Conservation (phyloP, 2,329 filamentous ascomycete species). For the Magnaporthiopsis rhizophila region DNA sequence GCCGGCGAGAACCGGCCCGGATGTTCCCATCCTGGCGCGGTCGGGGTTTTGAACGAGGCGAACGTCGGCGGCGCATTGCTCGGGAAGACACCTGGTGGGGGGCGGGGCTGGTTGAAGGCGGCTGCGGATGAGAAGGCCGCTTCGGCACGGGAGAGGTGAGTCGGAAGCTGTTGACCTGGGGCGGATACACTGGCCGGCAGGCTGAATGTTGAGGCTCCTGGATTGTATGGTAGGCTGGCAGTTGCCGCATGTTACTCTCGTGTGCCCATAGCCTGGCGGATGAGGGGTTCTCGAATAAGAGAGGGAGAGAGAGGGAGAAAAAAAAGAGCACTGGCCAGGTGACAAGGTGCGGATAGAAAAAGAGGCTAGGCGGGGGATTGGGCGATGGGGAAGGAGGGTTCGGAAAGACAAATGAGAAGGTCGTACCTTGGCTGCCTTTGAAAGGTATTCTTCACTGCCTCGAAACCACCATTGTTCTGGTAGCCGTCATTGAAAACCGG, state of each 20-base stretch:
- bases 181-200: conserved; percentile 22
- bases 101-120: conserved; percentile 26
- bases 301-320: neutral
- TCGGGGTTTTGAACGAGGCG: conserved; percentile 5
- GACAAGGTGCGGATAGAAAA: conserved; percentile 3
- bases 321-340: neutral
- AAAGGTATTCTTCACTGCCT: conserved; percentile 20
- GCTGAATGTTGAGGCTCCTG: conserved; percentile 25
- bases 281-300: neutral
- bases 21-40: conserved; percentile 13
- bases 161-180: conserved; percentile 8
- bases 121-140: conserved; percentile 29
- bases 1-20: conserved; percentile 46
- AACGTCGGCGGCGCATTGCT: conserved; percentile 16
- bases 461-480: conserved; percentile 20
- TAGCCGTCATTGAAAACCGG: conserved; percentile 26
- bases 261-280: neutral
- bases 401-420: neutral
- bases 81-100: conserved; percentile 12
- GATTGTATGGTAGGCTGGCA: conserved; percentile 14
- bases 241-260: neutral
- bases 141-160: conserved; percentile 18
- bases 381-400: neutral
- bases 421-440: conserved; percentile 25
- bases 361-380: neutral